phyloP scores from a whole-genome alignment of 305 asterid genomes.

The Solanum hybrid region DNA sequence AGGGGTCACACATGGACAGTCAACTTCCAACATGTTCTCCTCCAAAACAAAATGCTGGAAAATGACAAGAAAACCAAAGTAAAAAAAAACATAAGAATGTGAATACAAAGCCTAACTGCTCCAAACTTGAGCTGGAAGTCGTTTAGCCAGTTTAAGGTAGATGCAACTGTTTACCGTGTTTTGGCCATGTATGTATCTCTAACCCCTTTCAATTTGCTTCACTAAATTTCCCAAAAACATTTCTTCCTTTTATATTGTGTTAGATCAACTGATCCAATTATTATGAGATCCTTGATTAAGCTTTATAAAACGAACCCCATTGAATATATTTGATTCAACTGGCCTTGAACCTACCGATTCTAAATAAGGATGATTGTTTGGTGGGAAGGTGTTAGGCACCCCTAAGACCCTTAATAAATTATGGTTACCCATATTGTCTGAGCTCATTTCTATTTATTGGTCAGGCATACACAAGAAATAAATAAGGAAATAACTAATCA shows the following conservation, averaged over 20 bases:
- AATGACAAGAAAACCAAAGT: constrained; percentile 2
- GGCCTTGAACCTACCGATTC: neutral
- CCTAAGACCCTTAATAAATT: neutral
- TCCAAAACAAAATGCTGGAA: constrained; percentile 28
- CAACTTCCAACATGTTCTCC: constrained; percentile 27
- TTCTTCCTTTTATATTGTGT: neutral
- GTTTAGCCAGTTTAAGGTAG: neutral
- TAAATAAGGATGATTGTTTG: neutral
- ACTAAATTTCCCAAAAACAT: neutral
- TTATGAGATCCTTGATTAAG: neutral
- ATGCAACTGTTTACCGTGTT: neutral
- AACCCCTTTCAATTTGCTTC: neutral
- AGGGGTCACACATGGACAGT: constrained; percentile 24
- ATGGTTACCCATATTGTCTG: neutral
- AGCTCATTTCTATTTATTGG: neutral
- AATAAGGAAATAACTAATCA: neutral
- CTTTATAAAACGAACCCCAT: neutral
- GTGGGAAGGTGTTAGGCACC: neutral
- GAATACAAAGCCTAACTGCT: neutral
- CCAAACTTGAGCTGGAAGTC: neutral
- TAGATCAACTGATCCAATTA: neutral
- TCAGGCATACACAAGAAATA: neutral
- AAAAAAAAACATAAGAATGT: neutral
- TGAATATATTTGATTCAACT: neutral
- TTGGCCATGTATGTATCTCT: neutral